Evolutionary conservation across 306 rosid genomes (phyloP), one percentile per base, ranked within the genome.

Genomic region (Fagus crenata): DNA sequence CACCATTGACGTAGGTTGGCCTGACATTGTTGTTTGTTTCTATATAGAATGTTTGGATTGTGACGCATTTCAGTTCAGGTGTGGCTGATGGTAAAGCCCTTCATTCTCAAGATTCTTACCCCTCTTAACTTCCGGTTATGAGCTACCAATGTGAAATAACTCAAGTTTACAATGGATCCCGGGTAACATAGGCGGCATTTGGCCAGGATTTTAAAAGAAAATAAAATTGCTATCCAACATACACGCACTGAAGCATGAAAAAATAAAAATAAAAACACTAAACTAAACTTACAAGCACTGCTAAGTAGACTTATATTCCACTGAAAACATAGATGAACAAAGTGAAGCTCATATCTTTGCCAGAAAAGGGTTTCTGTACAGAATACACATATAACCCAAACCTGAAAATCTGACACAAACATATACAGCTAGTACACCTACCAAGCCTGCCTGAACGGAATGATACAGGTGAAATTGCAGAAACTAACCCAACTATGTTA

Each of bases 361-460:
- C 67, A 75, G 67, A 72, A 63, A 77, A 69, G 84, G 77, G 73
- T 61, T 73, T 75, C 88, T 91, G 85, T 84, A 78, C 93, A 91
- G 71, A 86, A 81, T 78, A 78, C 65, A 84, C 96, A 87, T 80
- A 77, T 35, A 72, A 85, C 86, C 81, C 81, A 60, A 35, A 61
- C 80, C 85, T 74, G 74, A 83, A 77, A 83, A 83, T 75, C 85
- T 37, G 75, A 77, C 49, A 77, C 72, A 74, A 68, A 69, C 80
- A 77, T 86, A 80, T 81, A 84, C 75, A 80, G 71, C 83, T 53
- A 22, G 9, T 75, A 43, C 77, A 80, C 69, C 76, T 76, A 73
- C 80, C 85, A 79, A 84, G 65, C 73, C 72, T 65, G 78, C 75
- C 56, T 49, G 35, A 53, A 78, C 12, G 49, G 9, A 73, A 53